Evolutionary conservation across 2,329 filamentous ascomycete genomes (phyloP), one percentile per base, ranked within the genome.

Genomic region (Pseudogymnoascus sp.): DNA sequence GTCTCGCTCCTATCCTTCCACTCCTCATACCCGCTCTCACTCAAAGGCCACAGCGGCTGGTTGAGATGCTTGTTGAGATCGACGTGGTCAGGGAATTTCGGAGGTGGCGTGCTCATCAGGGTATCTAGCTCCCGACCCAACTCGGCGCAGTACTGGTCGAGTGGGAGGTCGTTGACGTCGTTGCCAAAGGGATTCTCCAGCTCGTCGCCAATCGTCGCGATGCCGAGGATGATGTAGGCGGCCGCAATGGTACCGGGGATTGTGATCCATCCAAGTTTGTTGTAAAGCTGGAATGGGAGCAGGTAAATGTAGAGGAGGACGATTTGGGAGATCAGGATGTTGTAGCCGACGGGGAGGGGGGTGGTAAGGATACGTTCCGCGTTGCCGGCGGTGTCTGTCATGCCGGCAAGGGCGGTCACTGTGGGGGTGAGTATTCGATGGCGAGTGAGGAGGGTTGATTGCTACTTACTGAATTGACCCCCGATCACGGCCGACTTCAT

Each of bases 101-200:
- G 67, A 6, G 64, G 64, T 11, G 66, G 63, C 14, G 62, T 62
- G 14, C 63, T 67, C 14, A 68, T 73, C 40, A 93, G 85, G 64
- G 89, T 84, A 71, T 93, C 89, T 68, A 95, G 79, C 69, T 96
- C 91, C 33, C 82, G 75, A 22, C 88, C 84, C 43, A 95, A 81
- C 70, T 92, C 88, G 38, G 87, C 82, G 76, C 90, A 95, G 79
- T 87, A 96, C 12, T 81, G 78, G 71, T 93, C 90, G 2, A 93
- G 80, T 0, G 89, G 88, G 43, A 93, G 77, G 74, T 95, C 90
- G 72, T 95, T 95, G 68, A 93, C 90, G 66, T 95, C 90, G 67
- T 86, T 81, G 63, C 90, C 90, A 73, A 95, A 95, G 5, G 90
- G 90, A 71, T 95, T 91, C 75, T 95, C 90, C 67, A 95, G 89